Base-by-base conservation (phyloP, 1,284 basidiomycete species). In the Rhodotorula sp. region DNA sequence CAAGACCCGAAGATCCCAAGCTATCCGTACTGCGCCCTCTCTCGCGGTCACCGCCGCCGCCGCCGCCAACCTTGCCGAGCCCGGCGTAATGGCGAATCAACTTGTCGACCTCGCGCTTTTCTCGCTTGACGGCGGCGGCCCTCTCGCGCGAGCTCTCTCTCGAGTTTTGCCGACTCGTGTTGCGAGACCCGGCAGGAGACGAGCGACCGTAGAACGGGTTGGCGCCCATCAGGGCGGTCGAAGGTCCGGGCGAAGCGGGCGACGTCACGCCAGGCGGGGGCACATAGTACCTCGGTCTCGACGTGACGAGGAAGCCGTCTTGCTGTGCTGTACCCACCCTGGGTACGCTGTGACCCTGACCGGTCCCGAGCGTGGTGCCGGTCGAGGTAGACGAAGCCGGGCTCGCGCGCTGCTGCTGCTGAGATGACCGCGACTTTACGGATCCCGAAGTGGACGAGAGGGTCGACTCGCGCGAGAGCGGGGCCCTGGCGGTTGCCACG, bases 241-340 rank as follows among this genome's bases (percentile, higher is more conserved):
- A 62, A 43, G 68, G 71, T 4, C 62, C 62, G 45, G 62, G 62
- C 16, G 64, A 52, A 19, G 31, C 45, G 56, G 61, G 43, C 34
- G n/a, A 43, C 47, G 48, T 50, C 26, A 21, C 18, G 23, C 62
- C 47, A n/a, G 59, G 10, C 15, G 64, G 64, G 19, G 65, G 71
- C 3, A 21, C 28, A 50, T 68, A 70, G 47, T 21, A 15, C 34
- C 56, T 59, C 0, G 70, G 52, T 6, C 65, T 38, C 23, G 67
- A 69, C 21, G 70, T 69, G 59, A 75, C 69, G 38, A 70, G 66
- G 64, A 75, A 75, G 0, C 73, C 73, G 1, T 63, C 12, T 45
- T 72, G 70, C 19, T 26, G 16, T 18, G 23, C 38, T 43, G 38
- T 16, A 18, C 28, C 54, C 14, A 12, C 26, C 15, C 54, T 55